Percentiles rank a stretch among this genome's conserved stretches.
phyloP scores from a whole-genome alignment of 2,329 filamentous ascomycete genomes.

The Escovopsis weberi region DNA sequence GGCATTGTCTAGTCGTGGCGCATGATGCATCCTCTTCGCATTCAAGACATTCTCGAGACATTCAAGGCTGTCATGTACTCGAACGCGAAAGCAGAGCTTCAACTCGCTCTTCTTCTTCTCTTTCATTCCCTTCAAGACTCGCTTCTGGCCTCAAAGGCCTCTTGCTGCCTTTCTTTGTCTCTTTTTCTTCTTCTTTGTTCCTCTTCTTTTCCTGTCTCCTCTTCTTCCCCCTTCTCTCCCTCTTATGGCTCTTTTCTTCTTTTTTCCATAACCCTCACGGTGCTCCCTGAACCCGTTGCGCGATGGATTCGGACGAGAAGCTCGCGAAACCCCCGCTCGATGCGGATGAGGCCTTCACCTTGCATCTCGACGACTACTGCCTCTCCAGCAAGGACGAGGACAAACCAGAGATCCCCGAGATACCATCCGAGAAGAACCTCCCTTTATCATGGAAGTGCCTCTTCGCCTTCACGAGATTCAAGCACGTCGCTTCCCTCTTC shows the following conservation, averaged over 20 bases:
- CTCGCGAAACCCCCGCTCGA: neutral
- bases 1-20: too few species aligned
- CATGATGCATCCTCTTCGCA: too few species aligned
- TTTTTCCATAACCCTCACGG: too few species aligned
- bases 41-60: too few species aligned
- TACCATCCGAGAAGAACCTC: neutral
- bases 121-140: neutral
- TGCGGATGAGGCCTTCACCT: neutral
- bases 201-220: neutral
- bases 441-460: conserved; percentile 31
- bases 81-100: too few species aligned
- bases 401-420: too few species aligned
- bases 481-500: conserved; percentile 40
- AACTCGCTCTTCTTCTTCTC: too few species aligned
- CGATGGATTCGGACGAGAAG: conserved; percentile 4
- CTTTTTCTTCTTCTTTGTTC: neutral
- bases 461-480: conserved; percentile 56
- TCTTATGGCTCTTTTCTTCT: neutral
- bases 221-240: neutral
- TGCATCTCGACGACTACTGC: neutral
- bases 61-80: too few species aligned
- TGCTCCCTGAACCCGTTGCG: neutral
- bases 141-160: neutral
- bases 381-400: neutral
- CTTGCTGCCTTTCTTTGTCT: too few species aligned